Conservation (phyloP, 805 yeast species). For the Suhomyces canberraensis region DNA sequence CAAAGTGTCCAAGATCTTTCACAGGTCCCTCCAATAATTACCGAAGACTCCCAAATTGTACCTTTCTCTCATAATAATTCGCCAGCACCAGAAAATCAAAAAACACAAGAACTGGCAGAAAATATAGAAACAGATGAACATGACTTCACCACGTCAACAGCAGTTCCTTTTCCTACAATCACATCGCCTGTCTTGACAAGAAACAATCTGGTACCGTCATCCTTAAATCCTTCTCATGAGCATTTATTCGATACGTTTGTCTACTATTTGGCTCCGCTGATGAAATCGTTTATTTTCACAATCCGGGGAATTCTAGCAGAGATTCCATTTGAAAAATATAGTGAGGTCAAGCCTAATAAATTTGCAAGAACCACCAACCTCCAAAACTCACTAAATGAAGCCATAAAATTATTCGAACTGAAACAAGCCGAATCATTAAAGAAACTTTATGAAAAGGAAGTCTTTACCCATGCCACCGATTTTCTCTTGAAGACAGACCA, state of each 20-base stretch:
- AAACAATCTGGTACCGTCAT: neutral
- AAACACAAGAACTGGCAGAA: no score
- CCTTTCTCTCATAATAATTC: neutral
- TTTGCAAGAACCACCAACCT: slow-evolving; percentile 45
- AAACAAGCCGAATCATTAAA: slow-evolving; percentile 59
- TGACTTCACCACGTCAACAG: no score
- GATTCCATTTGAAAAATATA: slow-evolving; percentile 48
- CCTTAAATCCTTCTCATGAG: slow-evolving; percentile 6
- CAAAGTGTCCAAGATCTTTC: no score
- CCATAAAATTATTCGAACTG: slow-evolving; percentile 51
- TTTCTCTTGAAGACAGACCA: slow-evolving; percentile 52
- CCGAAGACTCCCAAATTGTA: neutral
- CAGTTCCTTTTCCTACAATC: neutral
- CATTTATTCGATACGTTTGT: slow-evolving; percentile 67
- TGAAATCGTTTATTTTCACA: slow-evolving; percentile 62
- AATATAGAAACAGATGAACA: no score
- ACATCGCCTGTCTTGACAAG: neutral
- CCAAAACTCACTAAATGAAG: slow-evolving; percentile 44
- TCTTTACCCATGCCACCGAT: slow-evolving; percentile 37
- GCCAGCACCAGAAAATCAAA: neutral
- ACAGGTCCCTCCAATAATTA: neutral
- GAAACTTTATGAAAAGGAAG: slow-evolving; percentile 53
- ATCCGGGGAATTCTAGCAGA: slow-evolving; percentile 58
- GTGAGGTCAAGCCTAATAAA: slow-evolving; percentile 21
- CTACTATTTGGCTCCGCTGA: slow-evolving; percentile 67